Percentiles rank a stretch among this genome's conserved stretches.
Evolutionary conservation across 768 basidiomycete species (phyloP).

Genomic region (Rhodotorula graminis): DNA sequence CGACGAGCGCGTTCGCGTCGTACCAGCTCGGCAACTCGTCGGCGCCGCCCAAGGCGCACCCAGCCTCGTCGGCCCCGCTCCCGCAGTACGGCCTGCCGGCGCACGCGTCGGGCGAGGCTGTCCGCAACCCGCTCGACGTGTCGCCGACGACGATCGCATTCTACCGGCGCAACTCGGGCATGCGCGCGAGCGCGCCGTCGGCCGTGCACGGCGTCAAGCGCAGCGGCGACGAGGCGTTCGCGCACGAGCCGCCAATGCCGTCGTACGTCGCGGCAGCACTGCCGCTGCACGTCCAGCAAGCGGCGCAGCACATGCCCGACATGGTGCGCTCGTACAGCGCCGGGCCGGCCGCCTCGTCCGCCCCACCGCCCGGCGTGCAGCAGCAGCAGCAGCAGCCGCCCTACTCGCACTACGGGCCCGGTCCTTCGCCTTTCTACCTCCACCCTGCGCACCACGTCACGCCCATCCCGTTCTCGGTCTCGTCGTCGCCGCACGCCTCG

Average conservation of each 20-base stretch:
- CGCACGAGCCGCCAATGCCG: not conserved
- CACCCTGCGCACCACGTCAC: constrained; percentile 1
- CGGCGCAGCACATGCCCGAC: not conserved
- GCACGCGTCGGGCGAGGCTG: not conserved
- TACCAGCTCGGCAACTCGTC: not conserved
- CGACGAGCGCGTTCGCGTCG: constrained; percentile 13
- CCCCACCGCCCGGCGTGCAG: not conserved
- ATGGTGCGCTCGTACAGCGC: constrained; percentile 6
- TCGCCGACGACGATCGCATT: constrained; percentile 3
- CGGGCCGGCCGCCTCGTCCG: not conserved
- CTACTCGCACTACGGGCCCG: too few relatives aligned
- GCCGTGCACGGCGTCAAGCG: not conserved
- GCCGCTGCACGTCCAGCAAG: not conserved
- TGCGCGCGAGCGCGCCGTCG: constrained; percentile 1
- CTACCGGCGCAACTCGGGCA: constrained; percentile 3
- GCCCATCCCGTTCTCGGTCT: not conserved
- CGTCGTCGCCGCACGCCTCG: not conserved
- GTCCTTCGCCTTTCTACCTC: not conserved
- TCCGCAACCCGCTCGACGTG: not conserved
- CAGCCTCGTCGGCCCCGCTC: not conserved
- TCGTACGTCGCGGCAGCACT: not conserved
- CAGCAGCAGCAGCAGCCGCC: too few relatives aligned
- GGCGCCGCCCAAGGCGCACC: not conserved
- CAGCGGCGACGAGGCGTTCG: not conserved
- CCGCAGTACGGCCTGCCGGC: not conserved